phyloP scores from a whole-genome alignment of 768 basidiomycete genomes.

The Pulveroboletus sp. region DNA sequence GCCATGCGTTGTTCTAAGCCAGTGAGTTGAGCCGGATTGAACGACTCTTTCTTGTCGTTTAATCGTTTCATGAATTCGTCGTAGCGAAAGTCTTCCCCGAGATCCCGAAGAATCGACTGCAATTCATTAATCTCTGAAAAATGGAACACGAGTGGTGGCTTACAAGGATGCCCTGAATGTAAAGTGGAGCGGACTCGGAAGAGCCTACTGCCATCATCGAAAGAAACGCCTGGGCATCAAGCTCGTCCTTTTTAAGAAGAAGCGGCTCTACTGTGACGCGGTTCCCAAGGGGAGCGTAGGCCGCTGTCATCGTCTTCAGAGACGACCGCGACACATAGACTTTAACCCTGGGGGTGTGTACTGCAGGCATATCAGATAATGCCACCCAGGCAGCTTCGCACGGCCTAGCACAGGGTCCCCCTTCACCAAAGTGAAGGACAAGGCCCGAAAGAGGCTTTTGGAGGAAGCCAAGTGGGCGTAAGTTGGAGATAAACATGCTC shows the following conservation, averaged over 20 bases:
- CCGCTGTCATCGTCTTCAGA: constrained; percentile 54
- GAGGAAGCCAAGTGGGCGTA: constrained; percentile 47
- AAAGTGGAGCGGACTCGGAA: constrained; percentile 60
- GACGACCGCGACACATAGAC: constrained; percentile 65
- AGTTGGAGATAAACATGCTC: constrained; percentile 61
- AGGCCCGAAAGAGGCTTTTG: constrained; percentile 58
- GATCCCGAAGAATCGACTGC: constrained; percentile 59
- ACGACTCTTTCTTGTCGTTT: constrained; percentile 43
- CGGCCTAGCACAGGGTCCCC: constrained; percentile 54
- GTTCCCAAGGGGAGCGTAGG: constrained; percentile 51
- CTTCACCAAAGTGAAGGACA: constrained; percentile 69
- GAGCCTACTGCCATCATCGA: constrained; percentile 74
- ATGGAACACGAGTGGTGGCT: constrained; percentile 16
- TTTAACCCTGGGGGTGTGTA: constrained; percentile 32
- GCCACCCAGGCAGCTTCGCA: constrained; percentile 68
- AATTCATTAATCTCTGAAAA: constrained; percentile 9
- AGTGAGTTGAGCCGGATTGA: constrained; percentile 54
- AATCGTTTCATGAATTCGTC: constrained; percentile 47
- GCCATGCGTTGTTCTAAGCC: constrained; percentile 64
- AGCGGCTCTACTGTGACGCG: constrained; percentile 54
- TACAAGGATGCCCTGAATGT: constrained; percentile 68
- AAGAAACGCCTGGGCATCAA: constrained; percentile 66
- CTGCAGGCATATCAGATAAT: constrained; percentile 32
- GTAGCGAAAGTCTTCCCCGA: constrained; percentile 60
- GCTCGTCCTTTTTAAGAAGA: constrained; percentile 53